These are phyloP conservation scores for Ceratobasidium sp. DNA, from an alignment of 1,284 basidiomycete species.

Conservation along the genomic window DNA sequence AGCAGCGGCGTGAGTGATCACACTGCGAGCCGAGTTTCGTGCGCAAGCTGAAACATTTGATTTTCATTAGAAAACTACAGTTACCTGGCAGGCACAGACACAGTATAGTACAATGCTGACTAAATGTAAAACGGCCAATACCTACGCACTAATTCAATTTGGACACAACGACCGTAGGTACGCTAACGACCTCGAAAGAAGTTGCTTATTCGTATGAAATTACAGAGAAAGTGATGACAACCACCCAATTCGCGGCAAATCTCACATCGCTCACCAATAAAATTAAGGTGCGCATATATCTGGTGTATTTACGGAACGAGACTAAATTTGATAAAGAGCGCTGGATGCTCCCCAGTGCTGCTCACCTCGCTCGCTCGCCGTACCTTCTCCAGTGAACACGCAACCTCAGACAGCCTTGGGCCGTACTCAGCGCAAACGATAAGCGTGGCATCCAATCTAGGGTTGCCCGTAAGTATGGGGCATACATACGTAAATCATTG, in stretches of 20 bases:
- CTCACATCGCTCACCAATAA: constrained; percentile 28
- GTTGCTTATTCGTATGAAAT: too few relatives aligned
- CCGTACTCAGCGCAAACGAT: constrained; percentile 31
- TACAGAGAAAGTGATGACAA: constrained; percentile 25
- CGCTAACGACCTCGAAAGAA: too few relatives aligned
- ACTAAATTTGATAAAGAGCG: too few relatives aligned
- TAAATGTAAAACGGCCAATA: constrained; percentile 28
- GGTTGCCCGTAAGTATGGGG: constrained; percentile 19
- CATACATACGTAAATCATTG: background rate
- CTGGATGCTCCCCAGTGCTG: constrained; percentile 25
- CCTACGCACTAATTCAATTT: constrained; percentile 30
- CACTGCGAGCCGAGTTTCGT: too few relatives aligned
- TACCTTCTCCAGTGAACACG: constrained; percentile 20
- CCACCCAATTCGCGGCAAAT: constrained; percentile 20
- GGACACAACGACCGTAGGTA: constrained; percentile 28
- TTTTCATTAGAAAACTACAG: constrained; percentile 36
- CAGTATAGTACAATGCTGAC: constrained; percentile 28
- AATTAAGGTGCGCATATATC: constrained; percentile 7
- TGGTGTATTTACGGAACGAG: too few relatives aligned
- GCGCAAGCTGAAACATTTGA: background rate
- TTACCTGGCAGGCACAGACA: constrained; percentile 33
- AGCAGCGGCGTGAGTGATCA: constrained; percentile 27
- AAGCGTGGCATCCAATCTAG: constrained; percentile 19
- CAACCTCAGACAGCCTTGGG: constrained; percentile 19
- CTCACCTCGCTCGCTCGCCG: constrained; percentile 29